These are phyloP conservation scores for Podaxis sp. DNA, from an alignment of 768 basidiomycete genomes.

Conservation along the genomic window DNA sequence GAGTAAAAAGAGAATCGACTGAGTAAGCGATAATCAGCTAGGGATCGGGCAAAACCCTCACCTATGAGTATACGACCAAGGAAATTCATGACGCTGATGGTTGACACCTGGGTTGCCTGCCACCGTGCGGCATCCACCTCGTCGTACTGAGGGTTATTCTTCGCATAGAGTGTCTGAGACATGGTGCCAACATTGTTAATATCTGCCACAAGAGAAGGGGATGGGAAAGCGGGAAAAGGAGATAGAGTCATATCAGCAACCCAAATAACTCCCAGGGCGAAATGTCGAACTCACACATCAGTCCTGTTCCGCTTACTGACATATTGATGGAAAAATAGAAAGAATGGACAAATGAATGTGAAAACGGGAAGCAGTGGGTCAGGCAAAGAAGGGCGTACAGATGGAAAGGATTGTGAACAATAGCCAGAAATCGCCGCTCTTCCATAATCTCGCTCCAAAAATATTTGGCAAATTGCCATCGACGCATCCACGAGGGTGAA, in stretches of 20 bases:
- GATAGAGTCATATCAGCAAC: background rate
- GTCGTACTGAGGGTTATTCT: conserved; percentile 59
- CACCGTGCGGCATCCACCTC: conserved; percentile 62
- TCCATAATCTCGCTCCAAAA: conserved; percentile 47
- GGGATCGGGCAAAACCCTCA: conserved; percentile 21
- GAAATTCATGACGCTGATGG: conserved; percentile 79
- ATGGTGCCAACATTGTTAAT: conserved; percentile 89
- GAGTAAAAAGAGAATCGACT: background rate
- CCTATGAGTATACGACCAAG: conserved; percentile 74
- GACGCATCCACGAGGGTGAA: conserved; percentile 4
- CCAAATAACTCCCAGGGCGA: background rate
- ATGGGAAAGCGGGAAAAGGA: background rate
- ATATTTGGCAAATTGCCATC: conserved; percentile 41
- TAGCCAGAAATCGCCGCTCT: conserved; percentile 59
- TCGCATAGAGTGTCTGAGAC: conserved; percentile 56
- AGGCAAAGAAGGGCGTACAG: conserved; percentile 34
- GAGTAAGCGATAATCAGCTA: background rate
- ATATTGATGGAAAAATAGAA: conserved; percentile 7
- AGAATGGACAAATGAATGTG: background rate
- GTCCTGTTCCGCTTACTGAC: conserved; percentile 67
- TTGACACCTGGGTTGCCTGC: conserved; percentile 84
- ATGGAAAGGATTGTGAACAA: conserved; percentile 53
- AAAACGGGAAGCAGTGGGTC: background rate
- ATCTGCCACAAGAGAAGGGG: conserved; percentile 37
- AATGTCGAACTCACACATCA: conserved; percentile 65